These are phyloP conservation scores for Podaxis rugospora DNA, from an alignment of 768 basidiomycete species.

Conservation along the genomic window DNA sequence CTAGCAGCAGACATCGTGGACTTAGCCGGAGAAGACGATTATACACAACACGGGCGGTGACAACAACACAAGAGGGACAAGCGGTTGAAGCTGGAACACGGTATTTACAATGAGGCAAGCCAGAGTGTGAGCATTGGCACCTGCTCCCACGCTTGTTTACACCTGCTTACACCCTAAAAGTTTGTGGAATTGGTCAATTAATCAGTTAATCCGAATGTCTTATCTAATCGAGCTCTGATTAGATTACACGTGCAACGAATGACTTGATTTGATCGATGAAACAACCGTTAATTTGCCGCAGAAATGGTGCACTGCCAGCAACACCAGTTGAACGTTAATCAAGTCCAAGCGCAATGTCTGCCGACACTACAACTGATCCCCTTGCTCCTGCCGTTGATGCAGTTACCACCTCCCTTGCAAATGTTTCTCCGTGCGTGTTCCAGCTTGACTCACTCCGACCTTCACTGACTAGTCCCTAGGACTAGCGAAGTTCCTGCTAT, in stretches of 20 bases:
- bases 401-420: not conserved
- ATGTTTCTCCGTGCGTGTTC: not conserved
- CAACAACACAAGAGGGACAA: conserved; percentile 14
- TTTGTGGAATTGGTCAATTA: conserved; percentile 17
- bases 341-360: conserved; percentile 1
- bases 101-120: conserved; percentile 25
- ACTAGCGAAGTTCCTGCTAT: not conserved
- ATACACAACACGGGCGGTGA: conserved; percentile 14
- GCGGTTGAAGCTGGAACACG: conserved; percentile 14
- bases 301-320: not conserved
- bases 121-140: conserved; percentile 16
- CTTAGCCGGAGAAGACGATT: conserved; percentile 13
- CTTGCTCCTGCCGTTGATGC: not conserved
- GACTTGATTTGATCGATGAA: conserved; percentile 1
- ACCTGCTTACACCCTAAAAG: conserved; percentile 21
- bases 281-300: not conserved
- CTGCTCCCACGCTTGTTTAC: conserved; percentile 25
- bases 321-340: not conserved
- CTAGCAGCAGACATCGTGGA: conserved; percentile 7
- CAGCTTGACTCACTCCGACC: not conserved
- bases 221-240: conserved; percentile 2
- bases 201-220: not conserved
- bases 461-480: not conserved
- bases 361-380: not conserved
- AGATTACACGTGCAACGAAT: not conserved